Percentiles rank a stretch among this genome's conserved stretches.
phyloP scores from a whole-genome alignment of 1,284 basidiomycete species.

The Boletus sp. region DNA sequence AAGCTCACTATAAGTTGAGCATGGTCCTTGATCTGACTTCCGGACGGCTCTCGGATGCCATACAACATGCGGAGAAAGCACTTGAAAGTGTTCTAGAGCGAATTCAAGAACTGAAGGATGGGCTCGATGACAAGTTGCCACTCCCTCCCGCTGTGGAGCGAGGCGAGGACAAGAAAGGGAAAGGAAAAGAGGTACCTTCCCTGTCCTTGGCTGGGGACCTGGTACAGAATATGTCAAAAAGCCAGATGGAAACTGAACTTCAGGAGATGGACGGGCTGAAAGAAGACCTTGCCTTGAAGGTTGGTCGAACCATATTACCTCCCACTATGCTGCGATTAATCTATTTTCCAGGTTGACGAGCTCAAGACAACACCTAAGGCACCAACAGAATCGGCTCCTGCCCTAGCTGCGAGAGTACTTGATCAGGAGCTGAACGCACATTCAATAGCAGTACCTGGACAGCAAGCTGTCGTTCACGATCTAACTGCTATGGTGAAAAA shows the following conservation, averaged over 20 bases:
- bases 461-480: conserved; percentile 61
- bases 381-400: conserved; percentile 52
- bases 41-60: conserved; percentile 73
- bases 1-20: conserved; percentile 86
- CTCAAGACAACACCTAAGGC: conserved; percentile 74
- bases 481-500: conserved; percentile 80
- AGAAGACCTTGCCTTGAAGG: conserved; percentile 80
- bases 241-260: conserved; percentile 70
- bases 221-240: conserved; percentile 57
- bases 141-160: conserved; percentile 24
- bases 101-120: conserved; percentile 58
- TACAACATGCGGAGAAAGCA: conserved; percentile 74
- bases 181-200: conserved; percentile 53
- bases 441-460: conserved; percentile 28
- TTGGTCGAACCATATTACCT: conserved; percentile 26
- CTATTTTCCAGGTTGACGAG: conserved; percentile 67
- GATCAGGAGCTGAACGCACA: conserved; percentile 58
- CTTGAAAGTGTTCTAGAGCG: conserved; percentile 71
- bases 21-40: conserved; percentile 85
- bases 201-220: conserved; percentile 48
- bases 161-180: conserved; percentile 51
- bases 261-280: conserved; percentile 74
- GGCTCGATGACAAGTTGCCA: conserved; percentile 40
- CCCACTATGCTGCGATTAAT: neutral
- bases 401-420: conserved; percentile 61